These are phyloP conservation scores for Lotmaria passim DNA, from an alignment of 208 protist species.

Conservation along the genomic window DNA sequence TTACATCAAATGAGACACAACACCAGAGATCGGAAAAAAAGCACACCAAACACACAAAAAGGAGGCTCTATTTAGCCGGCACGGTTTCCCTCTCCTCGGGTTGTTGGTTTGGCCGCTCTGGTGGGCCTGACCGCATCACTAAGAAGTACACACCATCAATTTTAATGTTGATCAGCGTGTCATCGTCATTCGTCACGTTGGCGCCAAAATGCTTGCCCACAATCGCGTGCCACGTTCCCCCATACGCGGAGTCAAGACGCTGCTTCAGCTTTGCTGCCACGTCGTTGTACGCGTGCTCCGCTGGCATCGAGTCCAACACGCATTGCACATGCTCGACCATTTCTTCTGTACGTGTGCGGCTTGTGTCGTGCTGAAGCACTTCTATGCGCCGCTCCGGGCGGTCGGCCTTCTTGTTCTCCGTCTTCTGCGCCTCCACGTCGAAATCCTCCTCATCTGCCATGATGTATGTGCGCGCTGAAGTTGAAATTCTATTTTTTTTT, in stretches of 20 bases:
- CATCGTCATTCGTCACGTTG: slow-evolving; percentile 87
- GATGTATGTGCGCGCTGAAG: neutral
- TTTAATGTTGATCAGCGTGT: slow-evolving; percentile 85
- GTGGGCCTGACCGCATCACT: slow-evolving; percentile 80
- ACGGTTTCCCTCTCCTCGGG: neutral
- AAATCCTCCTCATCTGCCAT: slow-evolving; percentile 69
- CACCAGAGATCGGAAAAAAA: no score
- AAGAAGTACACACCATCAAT: slow-evolving; percentile 78
- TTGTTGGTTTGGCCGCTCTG: slow-evolving; percentile 50
- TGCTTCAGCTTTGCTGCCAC: slow-evolving; percentile 68
- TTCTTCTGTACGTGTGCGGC: slow-evolving; percentile 54
- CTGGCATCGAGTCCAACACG: slow-evolving; percentile 58
- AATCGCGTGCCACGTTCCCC: slow-evolving; percentile 88
- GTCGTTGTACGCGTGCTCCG: slow-evolving; percentile 72
- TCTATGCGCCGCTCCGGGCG: slow-evolving; percentile 47
- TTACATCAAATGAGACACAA: no score
- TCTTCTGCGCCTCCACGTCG: slow-evolving; percentile 48
- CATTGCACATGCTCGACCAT: slow-evolving; percentile 71
- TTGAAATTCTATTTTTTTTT: neutral
- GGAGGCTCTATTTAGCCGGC: neutral
- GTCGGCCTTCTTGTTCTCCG: slow-evolving; percentile 21
- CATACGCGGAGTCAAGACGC: slow-evolving; percentile 65
- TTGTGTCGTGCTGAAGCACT: slow-evolving; percentile 65
- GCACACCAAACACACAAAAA: neutral
- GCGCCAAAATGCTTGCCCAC: slow-evolving; percentile 84